phyloP scores from a whole-genome alignment of 495 filamentous ascomycete genomes.

The Sabuloglossum arenarium region DNA sequence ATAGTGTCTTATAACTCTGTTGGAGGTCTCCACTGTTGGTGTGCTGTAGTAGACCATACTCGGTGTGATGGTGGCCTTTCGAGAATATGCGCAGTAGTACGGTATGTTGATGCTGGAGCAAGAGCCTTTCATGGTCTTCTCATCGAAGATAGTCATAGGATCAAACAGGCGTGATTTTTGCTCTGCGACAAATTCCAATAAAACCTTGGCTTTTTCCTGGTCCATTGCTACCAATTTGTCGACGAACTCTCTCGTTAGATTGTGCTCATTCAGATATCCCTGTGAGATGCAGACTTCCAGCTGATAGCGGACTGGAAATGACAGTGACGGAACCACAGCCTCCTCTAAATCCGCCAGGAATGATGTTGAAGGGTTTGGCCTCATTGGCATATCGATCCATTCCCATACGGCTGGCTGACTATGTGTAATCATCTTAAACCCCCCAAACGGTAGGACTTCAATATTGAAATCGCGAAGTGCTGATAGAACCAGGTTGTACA shows the following conservation, averaged over 20 bases:
- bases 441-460: slow-evolving; percentile 15
- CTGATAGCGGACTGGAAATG: slow-evolving; percentile 67
- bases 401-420: slow-evolving; percentile 27
- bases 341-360: slow-evolving; percentile 18
- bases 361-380: slow-evolving; percentile 11
- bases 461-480: slow-evolving; percentile 63
- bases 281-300: slow-evolving; percentile 81
- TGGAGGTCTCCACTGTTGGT: slow-evolving; percentile 67
- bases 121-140: slow-evolving; percentile 22
- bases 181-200: slow-evolving; percentile 44
- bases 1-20: slow-evolving; percentile 63
- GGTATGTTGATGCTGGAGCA: slow-evolving; percentile 29
- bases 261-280: slow-evolving; percentile 58
- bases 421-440: slow-evolving; percentile 14
- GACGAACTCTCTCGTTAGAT: slow-evolving; percentile 44
- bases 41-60: slow-evolving; percentile 59
- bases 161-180: slow-evolving; percentile 37
- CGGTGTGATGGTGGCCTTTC: slow-evolving; percentile 62
- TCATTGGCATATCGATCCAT: slow-evolving; percentile 30
- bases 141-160: slow-evolving; percentile 54
- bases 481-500: slow-evolving; percentile 24
- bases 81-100: slow-evolving; percentile 47
- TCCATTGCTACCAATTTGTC: slow-evolving; percentile 31
- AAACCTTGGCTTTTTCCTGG: slow-evolving; percentile 21
- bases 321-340: slow-evolving; percentile 22